These are phyloP conservation scores for Taphrina flavorubra DNA, from an alignment of 1,139 yeast species.

Conservation along the genomic window DNA sequence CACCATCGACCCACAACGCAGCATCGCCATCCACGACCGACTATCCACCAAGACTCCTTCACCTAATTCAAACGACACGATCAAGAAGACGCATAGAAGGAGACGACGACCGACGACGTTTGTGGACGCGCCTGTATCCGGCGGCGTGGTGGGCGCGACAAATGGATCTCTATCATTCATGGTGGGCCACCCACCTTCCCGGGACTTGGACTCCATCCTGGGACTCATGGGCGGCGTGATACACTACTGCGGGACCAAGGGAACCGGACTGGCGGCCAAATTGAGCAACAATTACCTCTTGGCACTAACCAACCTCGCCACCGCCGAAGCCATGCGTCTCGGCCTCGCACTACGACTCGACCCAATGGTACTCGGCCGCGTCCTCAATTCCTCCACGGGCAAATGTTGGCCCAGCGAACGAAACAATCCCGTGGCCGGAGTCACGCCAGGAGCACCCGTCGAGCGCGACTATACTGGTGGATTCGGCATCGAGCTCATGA, in stretches of 20 bases:
- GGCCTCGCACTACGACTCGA: slow-evolving; percentile 64
- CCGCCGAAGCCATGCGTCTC: slow-evolving; percentile 65
- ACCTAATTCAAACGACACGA: slow-evolving; percentile 7
- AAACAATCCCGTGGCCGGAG: slow-evolving; percentile 65
- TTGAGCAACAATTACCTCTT: slow-evolving; percentile 64
- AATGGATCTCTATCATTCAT: slow-evolving; percentile 64
- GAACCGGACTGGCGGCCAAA: slow-evolving; percentile 66
- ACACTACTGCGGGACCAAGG: slow-evolving; percentile 61
- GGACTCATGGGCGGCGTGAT: slow-evolving; percentile 61
- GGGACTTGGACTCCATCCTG: slow-evolving; percentile 50
- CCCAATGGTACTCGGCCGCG: slow-evolving; percentile 59
- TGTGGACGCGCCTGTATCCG: slow-evolving; percentile 67
- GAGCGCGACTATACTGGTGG: slow-evolving; percentile 62
- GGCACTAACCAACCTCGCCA: slow-evolving; percentile 65
- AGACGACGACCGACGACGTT: slow-evolving; percentile 45
- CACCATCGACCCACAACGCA: slow-evolving; percentile 63
- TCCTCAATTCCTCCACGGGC: slow-evolving; percentile 66
- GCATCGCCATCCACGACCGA: slow-evolving; percentile 51
- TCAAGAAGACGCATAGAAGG: no score
- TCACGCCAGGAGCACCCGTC: slow-evolving; percentile 57
- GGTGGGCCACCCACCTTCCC: slow-evolving; percentile 54
- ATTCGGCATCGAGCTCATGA: slow-evolving; percentile 61
- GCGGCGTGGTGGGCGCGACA: slow-evolving; percentile 66
- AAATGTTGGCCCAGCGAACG: slow-evolving; percentile 67
- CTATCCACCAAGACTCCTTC: slow-evolving; percentile 6